Evolutionary conservation across 2,329 filamentous ascomycete genomes (phyloP).

Genomic region (Ophiocordyceps camponoti-leonardi): DNA sequence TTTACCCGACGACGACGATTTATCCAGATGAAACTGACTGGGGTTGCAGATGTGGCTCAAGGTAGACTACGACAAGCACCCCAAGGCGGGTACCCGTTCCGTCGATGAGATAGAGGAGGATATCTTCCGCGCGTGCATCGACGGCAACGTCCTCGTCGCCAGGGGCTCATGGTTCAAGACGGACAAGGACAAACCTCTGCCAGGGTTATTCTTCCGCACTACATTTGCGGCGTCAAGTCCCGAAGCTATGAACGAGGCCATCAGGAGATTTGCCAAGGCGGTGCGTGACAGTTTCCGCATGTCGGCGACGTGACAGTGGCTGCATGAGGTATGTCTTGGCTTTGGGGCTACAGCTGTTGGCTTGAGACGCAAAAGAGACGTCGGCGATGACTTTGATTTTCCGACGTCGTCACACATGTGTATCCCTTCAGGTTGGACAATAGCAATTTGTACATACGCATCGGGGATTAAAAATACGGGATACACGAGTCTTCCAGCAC

Average conservation of each 20-base stretch:
- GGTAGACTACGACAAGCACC: conserved; percentile 50
- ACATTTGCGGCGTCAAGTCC: conserved; percentile 73
- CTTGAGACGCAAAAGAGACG: background rate
- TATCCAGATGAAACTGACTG: background rate
- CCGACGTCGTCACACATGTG: background rate
- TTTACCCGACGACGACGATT: background rate
- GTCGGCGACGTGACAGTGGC: background rate
- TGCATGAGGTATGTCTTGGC: background rate
- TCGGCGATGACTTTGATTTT: background rate
- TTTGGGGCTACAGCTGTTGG: too few relatives aligned
- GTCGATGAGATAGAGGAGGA: conserved; percentile 63
- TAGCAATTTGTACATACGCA: background rate
- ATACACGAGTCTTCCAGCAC: background rate
- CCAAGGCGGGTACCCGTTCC: conserved; percentile 31
- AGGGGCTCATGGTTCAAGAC: conserved; percentile 86
- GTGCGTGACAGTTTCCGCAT: conserved; percentile 40
- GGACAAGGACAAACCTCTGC: conserved; percentile 40
- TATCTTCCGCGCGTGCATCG: conserved; percentile 64
- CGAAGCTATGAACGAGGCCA: conserved; percentile 54
- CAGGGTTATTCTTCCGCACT: conserved; percentile 69
- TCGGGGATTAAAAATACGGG: background rate
- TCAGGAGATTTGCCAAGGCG: conserved; percentile 58
- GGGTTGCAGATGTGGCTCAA: conserved; percentile 49
- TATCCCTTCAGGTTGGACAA: background rate
- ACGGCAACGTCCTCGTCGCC: conserved; percentile 62